Evolutionary conservation across 176 grass and related monocot species (phyloP).

Genomic region (Eragrostis nindensis): DNA sequence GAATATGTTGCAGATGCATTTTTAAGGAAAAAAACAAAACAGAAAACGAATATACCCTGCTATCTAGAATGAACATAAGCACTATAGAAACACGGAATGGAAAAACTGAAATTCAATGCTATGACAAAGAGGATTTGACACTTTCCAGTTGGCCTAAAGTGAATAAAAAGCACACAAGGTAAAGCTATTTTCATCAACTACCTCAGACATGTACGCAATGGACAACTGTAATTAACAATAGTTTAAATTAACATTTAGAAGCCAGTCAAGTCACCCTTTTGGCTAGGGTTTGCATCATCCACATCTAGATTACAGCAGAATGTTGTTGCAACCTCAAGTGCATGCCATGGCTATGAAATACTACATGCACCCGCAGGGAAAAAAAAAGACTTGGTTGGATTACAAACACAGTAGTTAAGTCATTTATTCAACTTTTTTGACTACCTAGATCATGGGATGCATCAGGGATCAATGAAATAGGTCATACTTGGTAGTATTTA

Average conservation of each 20-base stretch:
- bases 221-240: not conserved
- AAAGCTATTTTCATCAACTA: not conserved
- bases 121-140: not conserved
- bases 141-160: not conserved
- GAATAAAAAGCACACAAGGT: not conserved
- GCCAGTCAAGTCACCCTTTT: not conserved
- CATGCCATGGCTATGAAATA: conserved; percentile 11
- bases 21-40: too few relatives aligned
- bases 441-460: not conserved
- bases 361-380: too few relatives aligned
- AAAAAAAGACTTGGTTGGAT: not conserved
- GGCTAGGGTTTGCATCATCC: not conserved
- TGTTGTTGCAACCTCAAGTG: conserved; percentile 1
- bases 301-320: not conserved
- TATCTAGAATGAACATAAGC: not conserved
- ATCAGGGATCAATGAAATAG: conserved; percentile 18
- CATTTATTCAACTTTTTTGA: not conserved
- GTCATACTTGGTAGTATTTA: too few relatives aligned
- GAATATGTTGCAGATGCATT: not conserved
- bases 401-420: not conserved
- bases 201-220: not conserved
- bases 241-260: conserved; percentile 12
- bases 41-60: not conserved
- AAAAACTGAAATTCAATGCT: not conserved
- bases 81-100: not conserved